These are phyloP conservation scores for Aspergillus jensenii DNA, from an alignment of 2,329 filamentous ascomycete species.

Conservation along the genomic window DNA sequence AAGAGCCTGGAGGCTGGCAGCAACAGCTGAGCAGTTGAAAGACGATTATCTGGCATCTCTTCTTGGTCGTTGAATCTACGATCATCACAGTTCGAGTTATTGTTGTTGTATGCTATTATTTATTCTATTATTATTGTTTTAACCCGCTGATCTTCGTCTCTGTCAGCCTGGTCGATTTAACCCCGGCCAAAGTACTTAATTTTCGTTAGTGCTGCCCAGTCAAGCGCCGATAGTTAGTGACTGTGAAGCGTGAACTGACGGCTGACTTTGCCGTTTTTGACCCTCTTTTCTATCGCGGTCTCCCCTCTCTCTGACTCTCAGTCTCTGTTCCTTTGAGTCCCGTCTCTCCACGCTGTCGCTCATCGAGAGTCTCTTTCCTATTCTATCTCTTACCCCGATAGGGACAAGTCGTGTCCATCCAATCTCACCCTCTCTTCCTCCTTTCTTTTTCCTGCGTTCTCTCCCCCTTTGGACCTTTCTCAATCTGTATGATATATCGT, in stretches of 20 bases:
- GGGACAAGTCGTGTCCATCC: conserved; percentile 4
- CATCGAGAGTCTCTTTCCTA: conserved; percentile 7
- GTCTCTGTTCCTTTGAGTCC: neutral
- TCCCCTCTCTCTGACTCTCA: neutral
- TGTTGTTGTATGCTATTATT: no score
- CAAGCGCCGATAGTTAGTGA: neutral
- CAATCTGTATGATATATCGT: neutral
- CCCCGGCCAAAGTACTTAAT: conserved; percentile 11
- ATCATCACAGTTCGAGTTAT: no score
- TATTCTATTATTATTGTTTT: neutral
- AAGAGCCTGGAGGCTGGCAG: no score
- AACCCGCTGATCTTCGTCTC: conserved; percentile 1
- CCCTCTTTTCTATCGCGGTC: conserved; percentile 7
- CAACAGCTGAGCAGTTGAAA: no score
- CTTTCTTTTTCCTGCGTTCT: neutral
- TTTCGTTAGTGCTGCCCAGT: neutral
- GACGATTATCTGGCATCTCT: no score
- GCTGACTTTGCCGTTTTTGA: conserved; percentile 12
- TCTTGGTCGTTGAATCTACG: no score
- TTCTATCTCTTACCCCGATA: conserved; percentile 2
- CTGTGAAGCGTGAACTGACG: neutral
- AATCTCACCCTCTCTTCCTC: neutral
- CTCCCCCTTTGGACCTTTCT: neutral
- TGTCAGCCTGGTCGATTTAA: conserved; percentile 3
- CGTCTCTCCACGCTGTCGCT: neutral